Percentiles rank a stretch among this genome's conserved stretches.
phyloP scores from a whole-genome alignment of 2,329 filamentous ascomycete genomes.

The Ampelomyces quisqualis region DNA sequence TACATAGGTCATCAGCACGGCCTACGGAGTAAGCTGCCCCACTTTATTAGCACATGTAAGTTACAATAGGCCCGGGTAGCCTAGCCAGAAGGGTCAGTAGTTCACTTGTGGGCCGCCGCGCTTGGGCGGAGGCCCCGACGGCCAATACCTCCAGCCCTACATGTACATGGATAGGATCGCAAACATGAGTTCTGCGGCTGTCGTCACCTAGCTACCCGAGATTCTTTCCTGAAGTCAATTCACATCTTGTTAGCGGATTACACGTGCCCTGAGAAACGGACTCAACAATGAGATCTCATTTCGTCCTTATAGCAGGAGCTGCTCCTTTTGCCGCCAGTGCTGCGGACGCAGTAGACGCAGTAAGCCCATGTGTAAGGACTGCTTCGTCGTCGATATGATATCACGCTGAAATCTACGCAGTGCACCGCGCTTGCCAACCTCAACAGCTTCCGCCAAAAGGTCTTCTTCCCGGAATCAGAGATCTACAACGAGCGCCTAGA shows the following conservation, averaged over 20 bases:
- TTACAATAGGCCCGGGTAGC: neutral
- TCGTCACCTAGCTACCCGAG: neutral
- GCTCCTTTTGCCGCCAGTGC: neutral
- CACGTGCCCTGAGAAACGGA: slow-evolving; percentile 1
- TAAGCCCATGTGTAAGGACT: neutral
- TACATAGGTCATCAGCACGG: neutral
- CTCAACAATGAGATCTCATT: slow-evolving; percentile 1
- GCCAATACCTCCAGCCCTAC: neutral
- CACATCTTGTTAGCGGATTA: neutral
- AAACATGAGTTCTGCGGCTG: neutral
- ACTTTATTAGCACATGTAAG: neutral
- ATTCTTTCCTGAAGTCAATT: neutral
- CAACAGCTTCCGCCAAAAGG: neutral
- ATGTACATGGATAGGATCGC: neutral
- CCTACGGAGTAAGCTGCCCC: slow-evolving; percentile 1
- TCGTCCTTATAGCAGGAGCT: neutral
- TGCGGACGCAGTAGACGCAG: too few species aligned
- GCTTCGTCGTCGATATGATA: neutral
- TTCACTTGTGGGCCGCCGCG: neutral
- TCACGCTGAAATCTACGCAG: slow-evolving; percentile 1
- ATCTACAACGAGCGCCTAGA: slow-evolving; percentile 1
- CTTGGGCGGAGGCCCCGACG: neutral
- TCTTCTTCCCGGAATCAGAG: neutral
- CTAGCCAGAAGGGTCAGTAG: neutral
- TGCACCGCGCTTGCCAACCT: neutral